These are phyloP conservation scores for Quercus variabilis DNA, from an alignment of 306 rosid species.

Conservation along the genomic window DNA sequence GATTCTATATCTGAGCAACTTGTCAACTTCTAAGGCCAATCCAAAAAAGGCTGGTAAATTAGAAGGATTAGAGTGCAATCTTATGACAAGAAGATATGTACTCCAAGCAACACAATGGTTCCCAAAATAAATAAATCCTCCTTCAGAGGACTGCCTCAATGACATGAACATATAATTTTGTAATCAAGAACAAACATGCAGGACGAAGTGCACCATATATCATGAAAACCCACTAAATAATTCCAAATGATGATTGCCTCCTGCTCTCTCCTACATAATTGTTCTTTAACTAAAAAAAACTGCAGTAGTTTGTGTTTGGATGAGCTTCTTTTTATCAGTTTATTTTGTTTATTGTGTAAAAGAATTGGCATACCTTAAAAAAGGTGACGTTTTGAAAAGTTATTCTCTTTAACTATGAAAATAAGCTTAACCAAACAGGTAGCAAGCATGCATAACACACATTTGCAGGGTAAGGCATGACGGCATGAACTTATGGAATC, in stretches of 20 bases:
- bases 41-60: neutral
- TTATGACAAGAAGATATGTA: neutral
- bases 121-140: neutral
- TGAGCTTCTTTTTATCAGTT: too few species aligned
- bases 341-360: too few species aligned
- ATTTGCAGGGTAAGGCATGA: neutral
- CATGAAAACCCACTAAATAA: neutral
- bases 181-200: neutral
- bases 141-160: neutral
- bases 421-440: too few species aligned
- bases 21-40: neutral
- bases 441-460: neutral
- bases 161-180: neutral
- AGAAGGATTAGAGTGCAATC: neutral
- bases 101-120: neutral
- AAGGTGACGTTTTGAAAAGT: too few species aligned
- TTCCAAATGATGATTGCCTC: neutral
- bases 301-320: too few species aligned
- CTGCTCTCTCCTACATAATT: neutral
- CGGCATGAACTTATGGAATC: neutral
- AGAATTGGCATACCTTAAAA: too few species aligned
- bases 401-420: too few species aligned
- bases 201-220: neutral
- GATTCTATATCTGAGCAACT: neutral
- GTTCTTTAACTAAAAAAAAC: neutral